These are phyloP conservation scores for Mortierella sp. DNA, from an alignment of 371 early-diverging fungal genomes.

Conservation along the genomic window DNA sequence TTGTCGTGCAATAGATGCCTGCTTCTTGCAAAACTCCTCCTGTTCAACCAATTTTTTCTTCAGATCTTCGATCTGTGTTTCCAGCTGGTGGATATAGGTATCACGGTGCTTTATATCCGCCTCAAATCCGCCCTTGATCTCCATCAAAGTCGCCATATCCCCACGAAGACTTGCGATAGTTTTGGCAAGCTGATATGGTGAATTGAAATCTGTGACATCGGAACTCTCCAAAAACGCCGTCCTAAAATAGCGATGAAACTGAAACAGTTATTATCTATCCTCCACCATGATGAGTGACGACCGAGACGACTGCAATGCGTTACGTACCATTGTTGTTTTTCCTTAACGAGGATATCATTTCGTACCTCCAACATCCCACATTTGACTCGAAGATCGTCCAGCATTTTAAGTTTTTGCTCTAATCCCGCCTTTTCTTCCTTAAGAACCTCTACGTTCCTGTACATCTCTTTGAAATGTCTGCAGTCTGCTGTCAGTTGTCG, in stretches of 20 bases:
- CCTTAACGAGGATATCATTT: constrained; percentile 53
- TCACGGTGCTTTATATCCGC: constrained; percentile 32
- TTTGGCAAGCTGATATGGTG: constrained; percentile 50
- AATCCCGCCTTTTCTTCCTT: constrained; percentile 53
- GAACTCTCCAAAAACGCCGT: constrained; percentile 34
- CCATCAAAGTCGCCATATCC: constrained; percentile 33
- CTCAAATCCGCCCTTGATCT: constrained; percentile 32
- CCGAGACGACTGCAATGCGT: not conserved
- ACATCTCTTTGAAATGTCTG: constrained; percentile 56
- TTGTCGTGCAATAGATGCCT: constrained; percentile 20
- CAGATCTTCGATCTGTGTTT: constrained; percentile 23
- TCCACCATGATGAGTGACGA: not conserved
- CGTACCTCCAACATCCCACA: constrained; percentile 55
- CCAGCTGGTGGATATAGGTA: constrained; percentile 23
- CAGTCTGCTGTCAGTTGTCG: constrained; percentile 46
- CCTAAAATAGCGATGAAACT: constrained; percentile 15
- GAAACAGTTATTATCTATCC: not conserved
- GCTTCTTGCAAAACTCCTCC: constrained; percentile 34
- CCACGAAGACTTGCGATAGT: constrained; percentile 46
- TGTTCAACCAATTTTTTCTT: constrained; percentile 23
- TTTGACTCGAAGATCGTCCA: constrained; percentile 50
- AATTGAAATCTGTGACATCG: constrained; percentile 40
- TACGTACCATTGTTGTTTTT: constrained; percentile 54
- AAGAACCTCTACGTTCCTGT: constrained; percentile 55
- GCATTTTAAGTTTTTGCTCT: constrained; percentile 39